Conservation (phyloP, 129 eudicot species). For the Pittosporum tobira region DNA sequence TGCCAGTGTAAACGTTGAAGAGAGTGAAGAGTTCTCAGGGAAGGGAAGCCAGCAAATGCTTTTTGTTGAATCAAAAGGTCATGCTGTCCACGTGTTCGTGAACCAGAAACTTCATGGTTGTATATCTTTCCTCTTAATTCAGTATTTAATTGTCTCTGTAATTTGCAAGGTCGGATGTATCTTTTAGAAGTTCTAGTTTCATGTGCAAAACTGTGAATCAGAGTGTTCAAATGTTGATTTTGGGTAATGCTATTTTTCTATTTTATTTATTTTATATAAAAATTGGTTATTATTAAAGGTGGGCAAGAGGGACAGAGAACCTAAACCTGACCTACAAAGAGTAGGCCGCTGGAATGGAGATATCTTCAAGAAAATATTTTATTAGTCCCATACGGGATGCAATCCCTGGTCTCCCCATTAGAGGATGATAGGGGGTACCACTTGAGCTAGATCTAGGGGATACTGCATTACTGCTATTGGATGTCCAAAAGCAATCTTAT, state of each 20-base stretch:
- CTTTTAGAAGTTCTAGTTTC: neutral
- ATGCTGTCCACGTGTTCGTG: constrained; percentile 73
- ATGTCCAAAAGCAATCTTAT: constrained; percentile 4
- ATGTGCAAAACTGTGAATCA: neutral
- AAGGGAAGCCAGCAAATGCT: constrained; percentile 51
- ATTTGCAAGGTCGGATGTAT: too few species aligned
- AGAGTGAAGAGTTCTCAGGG: constrained; percentile 38
- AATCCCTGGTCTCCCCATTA: too few species aligned
- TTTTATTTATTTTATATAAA: too few species aligned
- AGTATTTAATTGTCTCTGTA: neutral
- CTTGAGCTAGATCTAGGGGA: too few species aligned
- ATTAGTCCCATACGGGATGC: too few species aligned
- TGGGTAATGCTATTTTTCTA: constrained; percentile 9
- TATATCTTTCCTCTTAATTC: neutral
- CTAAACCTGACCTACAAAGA: too few species aligned
- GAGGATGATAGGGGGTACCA: too few species aligned
- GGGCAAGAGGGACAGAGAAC: too few species aligned
- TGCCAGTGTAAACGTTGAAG: constrained; percentile 53
- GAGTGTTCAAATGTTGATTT: neutral
- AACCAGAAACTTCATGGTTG: constrained; percentile 78
- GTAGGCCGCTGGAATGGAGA: too few species aligned
- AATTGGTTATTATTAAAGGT: too few species aligned
- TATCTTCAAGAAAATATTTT: too few species aligned
- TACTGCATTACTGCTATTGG: too few species aligned
- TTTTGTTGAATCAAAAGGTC: constrained; percentile 74